Evolutionary conservation across 257 asterid genomes (phyloP), one percentile per base, ranked within the genome.

Genomic region (Misopates orontium): DNA sequence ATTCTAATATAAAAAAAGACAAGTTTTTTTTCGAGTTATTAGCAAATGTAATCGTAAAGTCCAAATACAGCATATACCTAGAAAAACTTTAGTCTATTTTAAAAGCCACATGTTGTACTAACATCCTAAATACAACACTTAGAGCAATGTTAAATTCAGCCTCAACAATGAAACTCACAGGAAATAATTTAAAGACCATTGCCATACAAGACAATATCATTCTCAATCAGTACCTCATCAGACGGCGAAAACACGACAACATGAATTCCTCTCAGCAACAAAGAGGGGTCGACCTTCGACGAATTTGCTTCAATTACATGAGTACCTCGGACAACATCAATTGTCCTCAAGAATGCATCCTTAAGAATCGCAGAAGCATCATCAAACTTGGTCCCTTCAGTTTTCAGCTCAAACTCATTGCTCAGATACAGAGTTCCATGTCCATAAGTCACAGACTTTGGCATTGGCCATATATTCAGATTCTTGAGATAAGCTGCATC

Each of bases 401-500:
- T 87, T 66, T 73, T 83, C 74, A 92, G 87, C 81, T 78, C 85
- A 22, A 92, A 82, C 45, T 83, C 67, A 56, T 68, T 74, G 67
- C 89, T 80, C 14, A 92, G 79, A 70, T 73, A 73, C 16, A 90
- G 90, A 51, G 1, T 77, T 53, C 71, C 73, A 31, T 65, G 28
- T 19, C 97, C 98, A 32, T 81, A 51, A 77, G 71, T 92, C 23
- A 82, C 96, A 0, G 89, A 83, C 53, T 55, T 73, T 12, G 98
- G 98, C 98, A 92, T 84, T 23, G 98, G 98, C 98, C 98, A 92
- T 83, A 92, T 76, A 31, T 85, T 78, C 78, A 87, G 56, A 28
- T 68, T 59, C 72, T 81, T 58, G 42, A 69, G 23, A 48, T 74
- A 76, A 73, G 67, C 83, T 62, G 56, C 84, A 78, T 31, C 55